Evolutionary conservation across 2,329 filamentous ascomycete species (phyloP).

Genomic region (Aspergillus pseudotamarii): DNA sequence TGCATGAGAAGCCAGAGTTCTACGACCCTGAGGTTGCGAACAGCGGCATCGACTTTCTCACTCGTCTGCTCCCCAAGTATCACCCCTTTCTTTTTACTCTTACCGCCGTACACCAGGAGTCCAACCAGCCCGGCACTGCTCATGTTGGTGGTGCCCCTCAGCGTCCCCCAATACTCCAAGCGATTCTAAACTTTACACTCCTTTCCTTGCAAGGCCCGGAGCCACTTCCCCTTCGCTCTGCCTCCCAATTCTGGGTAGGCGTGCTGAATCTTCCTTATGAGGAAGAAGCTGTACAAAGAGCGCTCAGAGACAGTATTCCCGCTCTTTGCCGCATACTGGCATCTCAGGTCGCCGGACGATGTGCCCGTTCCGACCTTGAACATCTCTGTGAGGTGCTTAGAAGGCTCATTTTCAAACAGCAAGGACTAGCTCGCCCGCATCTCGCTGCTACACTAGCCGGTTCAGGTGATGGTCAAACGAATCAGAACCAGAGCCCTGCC

Average conservation of each 20-base stretch:
- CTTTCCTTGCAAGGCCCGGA: constrained; percentile 44
- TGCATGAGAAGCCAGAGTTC: constrained; percentile 36
- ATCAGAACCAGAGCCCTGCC: constrained; percentile 24
- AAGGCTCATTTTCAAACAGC: constrained; percentile 45
- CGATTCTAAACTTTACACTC: constrained; percentile 46
- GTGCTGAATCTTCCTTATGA: constrained; percentile 39
- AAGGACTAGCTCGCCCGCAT: constrained; percentile 41
- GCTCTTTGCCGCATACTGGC: constrained; percentile 44
- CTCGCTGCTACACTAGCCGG: constrained; percentile 40
- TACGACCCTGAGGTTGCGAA: constrained; percentile 48
- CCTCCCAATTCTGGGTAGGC: constrained; percentile 47
- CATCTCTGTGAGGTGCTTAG: constrained; percentile 46
- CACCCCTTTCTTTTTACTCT: constrained; percentile 41
- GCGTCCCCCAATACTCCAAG: constrained; percentile 33
- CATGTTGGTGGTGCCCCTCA: constrained; percentile 13
- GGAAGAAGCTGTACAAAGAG: constrained; percentile 28
- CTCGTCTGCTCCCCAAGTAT: constrained; percentile 47
- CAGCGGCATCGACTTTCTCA: constrained; percentile 49
- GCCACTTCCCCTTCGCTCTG: constrained; percentile 50
- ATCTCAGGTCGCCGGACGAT: constrained; percentile 45
- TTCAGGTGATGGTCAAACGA: constrained; percentile 26
- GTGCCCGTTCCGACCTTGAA: constrained; percentile 49
- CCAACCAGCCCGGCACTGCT: constrained; percentile 3
- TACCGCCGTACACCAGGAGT: constrained; percentile 25
- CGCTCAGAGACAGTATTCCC: constrained; percentile 40